These are phyloP conservation scores for Fusarium algeriense DNA, from an alignment of 2,329 filamentous ascomycete species.

Conservation along the genomic window DNA sequence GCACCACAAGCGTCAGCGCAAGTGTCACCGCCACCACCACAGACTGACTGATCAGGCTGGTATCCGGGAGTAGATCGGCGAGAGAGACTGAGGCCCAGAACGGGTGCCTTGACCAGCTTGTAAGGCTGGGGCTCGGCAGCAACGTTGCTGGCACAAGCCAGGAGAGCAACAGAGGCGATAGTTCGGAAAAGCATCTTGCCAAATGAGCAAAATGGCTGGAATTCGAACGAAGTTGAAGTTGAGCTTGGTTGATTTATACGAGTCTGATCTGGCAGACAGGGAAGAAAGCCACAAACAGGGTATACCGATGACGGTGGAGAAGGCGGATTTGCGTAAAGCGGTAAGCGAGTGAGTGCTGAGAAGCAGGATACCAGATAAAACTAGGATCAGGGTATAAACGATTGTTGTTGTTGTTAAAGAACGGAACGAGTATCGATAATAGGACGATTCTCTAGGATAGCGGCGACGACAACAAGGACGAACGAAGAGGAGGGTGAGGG, in stretches of 20 bases:
- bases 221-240: constrained; percentile 20
- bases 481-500: constrained; percentile 21
- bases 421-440: constrained; percentile 45
- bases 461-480: constrained; percentile 27
- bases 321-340: constrained; percentile 24
- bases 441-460: constrained; percentile 41
- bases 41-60: constrained; percentile 61
- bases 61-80: constrained; percentile 62
- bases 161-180: constrained; percentile 50
- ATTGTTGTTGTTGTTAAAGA: constrained; percentile 39
- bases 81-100: constrained; percentile 56
- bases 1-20: constrained; percentile 68
- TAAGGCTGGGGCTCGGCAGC: constrained; percentile 52
- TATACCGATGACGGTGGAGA: constrained; percentile 35
- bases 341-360: constrained; percentile 22
- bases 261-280: constrained; percentile 31
- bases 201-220: not conserved
- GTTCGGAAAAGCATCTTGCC: constrained; percentile 54
- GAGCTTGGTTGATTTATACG: constrained; percentile 26
- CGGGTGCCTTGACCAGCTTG: constrained; percentile 53
- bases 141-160: constrained; percentile 52
- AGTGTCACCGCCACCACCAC: constrained; percentile 60
- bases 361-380: constrained; percentile 26
- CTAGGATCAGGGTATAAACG: constrained; percentile 27
- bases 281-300: constrained; percentile 43